Conservation (phyloP, 1,284 basidiomycete genomes). For the Baeospora myosura region DNA sequence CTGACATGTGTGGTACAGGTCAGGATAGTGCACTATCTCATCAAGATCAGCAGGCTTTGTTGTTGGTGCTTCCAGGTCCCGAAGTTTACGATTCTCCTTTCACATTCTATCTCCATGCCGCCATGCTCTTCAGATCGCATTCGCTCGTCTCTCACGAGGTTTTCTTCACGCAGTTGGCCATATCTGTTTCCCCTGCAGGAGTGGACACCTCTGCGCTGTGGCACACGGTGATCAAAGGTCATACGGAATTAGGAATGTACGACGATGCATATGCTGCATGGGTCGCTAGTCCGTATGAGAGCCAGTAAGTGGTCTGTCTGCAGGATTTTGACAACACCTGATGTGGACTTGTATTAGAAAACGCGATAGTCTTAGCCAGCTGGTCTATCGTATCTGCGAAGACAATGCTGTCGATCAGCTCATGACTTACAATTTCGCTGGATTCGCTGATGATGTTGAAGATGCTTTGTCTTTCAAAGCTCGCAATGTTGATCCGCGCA, state of each 20-base stretch:
- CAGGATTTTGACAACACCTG: conserved; percentile 7
- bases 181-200: conserved; percentile 54
- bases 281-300: conserved; percentile 65
- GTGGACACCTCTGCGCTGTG: conserved; percentile 62
- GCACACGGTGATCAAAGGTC: conserved; percentile 72
- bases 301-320: conserved; percentile 64
- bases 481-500: conserved; percentile 85
- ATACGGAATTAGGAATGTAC: conserved; percentile 65
- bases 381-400: conserved; percentile 93
- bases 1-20: conserved; percentile 30
- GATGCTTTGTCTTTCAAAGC: conserved; percentile 89
- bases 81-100: conserved; percentile 54
- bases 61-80: conserved; percentile 52
- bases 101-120: conserved; percentile 72
- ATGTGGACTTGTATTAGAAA: conserved; percentile 46
- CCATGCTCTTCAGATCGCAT: conserved; percentile 63
- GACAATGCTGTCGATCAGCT: conserved; percentile 74
- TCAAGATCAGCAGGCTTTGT: conserved; percentile 61
- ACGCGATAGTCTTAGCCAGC: conserved; percentile 70
- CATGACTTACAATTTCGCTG: conserved; percentile 81
- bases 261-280: conserved; percentile 82
- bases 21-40: conserved; percentile 41
- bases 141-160: conserved; percentile 57
- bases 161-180: conserved; percentile 68
- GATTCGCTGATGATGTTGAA: conserved; percentile 84